Base-by-base conservation (phyloP, 768 basidiomycete species). In the Cystobasidium onofrii region DNA sequence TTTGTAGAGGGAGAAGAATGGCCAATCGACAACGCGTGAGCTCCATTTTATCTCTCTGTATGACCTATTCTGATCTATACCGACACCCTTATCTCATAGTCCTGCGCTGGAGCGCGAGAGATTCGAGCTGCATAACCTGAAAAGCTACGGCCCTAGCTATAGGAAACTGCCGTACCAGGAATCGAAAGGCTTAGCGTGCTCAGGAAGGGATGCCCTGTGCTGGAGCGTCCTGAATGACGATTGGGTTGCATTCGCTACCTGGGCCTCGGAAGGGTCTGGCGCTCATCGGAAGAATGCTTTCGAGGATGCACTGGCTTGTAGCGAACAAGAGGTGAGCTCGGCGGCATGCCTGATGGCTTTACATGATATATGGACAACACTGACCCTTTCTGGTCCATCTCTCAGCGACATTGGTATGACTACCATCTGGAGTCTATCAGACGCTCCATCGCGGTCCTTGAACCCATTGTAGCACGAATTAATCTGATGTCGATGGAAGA, bases 201-300 rank as follows among this genome's bases (percentile, higher is more conserved):
- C 96, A 1, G 94, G 90, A 13, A 88, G 96, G 36, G 93, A 96
- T 78, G 88, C 92, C 75, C 88, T 97, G 74, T 93, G 90, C 79
- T 90, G 94, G 80, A 92, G 92, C 27, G 93, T 99, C 54, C 86
- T 99, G 62, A 99, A 99, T 80, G 94, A 98, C 79, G 87, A 89
- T 73, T 98, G 95, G 95, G 92, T 97, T 15, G 94, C 93, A 13
- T 94, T 95, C 81, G 94, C 95, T 1, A 95, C 92, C 1, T 95
- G 92, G 91, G 95, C 97, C 79, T 79, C 78, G 0, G 87, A 92
- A 1, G 93, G 92, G 1, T 95, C 94, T 77, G 87, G 92, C 76
- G 86, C 94, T 15, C 93, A 98, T 82, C 95, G 96, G 84, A 98
- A 98, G 84, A 99, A 97, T 80, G 85, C 87, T 3, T 96, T 89